These are phyloP conservation scores for Cinnamomum micranthum DNA, from an alignment of 164 flowering plant genomes.

Conservation along the genomic window DNA sequence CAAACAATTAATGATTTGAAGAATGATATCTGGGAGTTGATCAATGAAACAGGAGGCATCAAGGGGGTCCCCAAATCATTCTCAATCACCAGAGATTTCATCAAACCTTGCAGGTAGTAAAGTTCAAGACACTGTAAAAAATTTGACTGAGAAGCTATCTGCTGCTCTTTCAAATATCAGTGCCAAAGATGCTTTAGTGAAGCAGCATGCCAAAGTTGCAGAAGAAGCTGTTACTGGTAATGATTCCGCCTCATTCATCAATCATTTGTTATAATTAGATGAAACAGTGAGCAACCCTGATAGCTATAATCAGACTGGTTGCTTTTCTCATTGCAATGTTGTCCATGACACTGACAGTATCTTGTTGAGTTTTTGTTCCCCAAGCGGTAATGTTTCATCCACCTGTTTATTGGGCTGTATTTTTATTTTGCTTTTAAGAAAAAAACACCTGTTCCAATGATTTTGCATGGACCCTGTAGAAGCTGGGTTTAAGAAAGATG, in stretches of 20 bases:
- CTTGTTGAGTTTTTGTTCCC: no score
- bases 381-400: no score
- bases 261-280: neutral
- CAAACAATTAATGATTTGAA: neutral
- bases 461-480: no score
- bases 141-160: constrained; percentile 60
- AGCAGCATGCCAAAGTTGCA: constrained; percentile 67
- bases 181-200: constrained; percentile 63
- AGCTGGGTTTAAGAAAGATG: no score
- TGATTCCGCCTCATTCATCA: neutral
- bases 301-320: no score
- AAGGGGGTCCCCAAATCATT: constrained; percentile 44
- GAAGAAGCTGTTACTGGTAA: constrained; percentile 69
- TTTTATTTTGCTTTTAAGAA: no score
- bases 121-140: constrained; percentile 36
- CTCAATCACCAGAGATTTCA: constrained; percentile 76
- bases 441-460: no score
- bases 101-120: constrained; percentile 49
- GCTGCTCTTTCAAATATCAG: constrained; percentile 73
- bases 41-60: constrained; percentile 25
- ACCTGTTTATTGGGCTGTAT: no score
- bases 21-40: neutral
- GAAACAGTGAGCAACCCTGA: neutral
- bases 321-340: no score
- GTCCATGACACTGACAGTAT: no score